Percentiles rank a stretch among this genome's conserved stretches.
Conservation (phyloP, 176 grass and related monocot species). For the Otatea glauca region DNA sequence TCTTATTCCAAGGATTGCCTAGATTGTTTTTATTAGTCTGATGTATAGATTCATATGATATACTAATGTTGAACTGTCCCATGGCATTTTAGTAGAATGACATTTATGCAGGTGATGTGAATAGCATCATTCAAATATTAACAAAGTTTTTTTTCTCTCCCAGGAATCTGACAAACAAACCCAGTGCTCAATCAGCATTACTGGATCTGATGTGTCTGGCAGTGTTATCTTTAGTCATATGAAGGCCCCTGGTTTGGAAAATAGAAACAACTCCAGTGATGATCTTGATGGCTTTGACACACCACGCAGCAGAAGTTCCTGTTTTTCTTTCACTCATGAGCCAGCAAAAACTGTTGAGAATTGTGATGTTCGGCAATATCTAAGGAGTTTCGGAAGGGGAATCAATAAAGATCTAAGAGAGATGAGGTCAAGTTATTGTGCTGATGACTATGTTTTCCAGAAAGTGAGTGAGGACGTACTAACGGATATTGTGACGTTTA, state of each 20-base stretch:
- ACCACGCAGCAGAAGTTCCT: constrained; percentile 46
- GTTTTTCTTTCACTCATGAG: constrained; percentile 51
- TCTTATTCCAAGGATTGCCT: background rate
- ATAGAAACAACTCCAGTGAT: constrained; percentile 35
- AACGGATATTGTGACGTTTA: constrained; percentile 38
- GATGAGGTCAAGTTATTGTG: constrained; percentile 40
- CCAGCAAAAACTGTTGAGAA: constrained; percentile 29
- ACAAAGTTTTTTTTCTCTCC: background rate
- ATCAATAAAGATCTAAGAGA: constrained; percentile 36
- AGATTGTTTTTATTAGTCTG: background rate
- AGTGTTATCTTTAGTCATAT: constrained; percentile 11
- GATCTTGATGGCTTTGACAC: constrained; percentile 42
- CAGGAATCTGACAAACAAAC: constrained; percentile 65
- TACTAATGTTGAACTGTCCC: background rate
- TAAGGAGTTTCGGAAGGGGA: constrained; percentile 48
- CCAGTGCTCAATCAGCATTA: constrained; percentile 54
- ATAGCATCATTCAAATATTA: background rate
- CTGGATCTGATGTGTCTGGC: constrained; percentile 56
- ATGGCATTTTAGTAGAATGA: background rate
- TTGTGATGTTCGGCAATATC: constrained; percentile 44
- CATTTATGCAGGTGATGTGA: constrained; percentile 14
- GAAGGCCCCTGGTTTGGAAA: constrained; percentile 19
- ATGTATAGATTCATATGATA: background rate
- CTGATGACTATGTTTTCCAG: constrained; percentile 56
- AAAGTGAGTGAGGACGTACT: constrained; percentile 34